Evolutionary conservation across 352 stramenopile genomes (phyloP).

Genomic region (Blastocystis sp.): DNA sequence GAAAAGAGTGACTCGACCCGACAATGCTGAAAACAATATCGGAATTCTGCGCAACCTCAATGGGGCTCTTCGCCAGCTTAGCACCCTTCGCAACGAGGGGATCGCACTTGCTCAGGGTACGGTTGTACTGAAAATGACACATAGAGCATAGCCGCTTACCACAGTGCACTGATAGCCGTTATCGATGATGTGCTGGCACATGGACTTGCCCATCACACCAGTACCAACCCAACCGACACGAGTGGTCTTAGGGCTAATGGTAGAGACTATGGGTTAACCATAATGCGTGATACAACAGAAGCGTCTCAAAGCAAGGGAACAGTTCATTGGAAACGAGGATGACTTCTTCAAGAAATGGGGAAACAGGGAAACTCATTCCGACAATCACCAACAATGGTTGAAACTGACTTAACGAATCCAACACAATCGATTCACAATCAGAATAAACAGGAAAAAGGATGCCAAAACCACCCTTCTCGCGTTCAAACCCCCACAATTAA

Average conservation of each 20-base stretch:
- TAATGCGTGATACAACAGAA: background rate
- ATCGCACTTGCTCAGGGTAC: conserved; percentile 81
- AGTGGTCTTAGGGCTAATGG: conserved; percentile 66
- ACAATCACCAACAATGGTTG: background rate
- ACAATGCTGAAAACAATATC: conserved; percentile 86
- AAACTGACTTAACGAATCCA: background rate
- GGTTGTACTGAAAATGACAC: conserved; percentile 75
- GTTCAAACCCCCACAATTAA: too few relatives aligned
- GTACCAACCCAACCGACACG: conserved; percentile 82
- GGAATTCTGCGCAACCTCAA: conserved; percentile 79
- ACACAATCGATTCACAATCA: background rate
- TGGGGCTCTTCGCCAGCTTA: conserved; percentile 77
- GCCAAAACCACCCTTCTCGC: too few relatives aligned
- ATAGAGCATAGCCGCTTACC: background rate
- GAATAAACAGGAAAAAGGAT: too few relatives aligned
- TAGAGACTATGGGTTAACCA: conserved; percentile 7
- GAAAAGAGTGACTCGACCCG: conserved; percentile 72
- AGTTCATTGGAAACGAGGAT: conserved; percentile 20
- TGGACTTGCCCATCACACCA: conserved; percentile 84
- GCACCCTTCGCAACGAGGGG: conserved; percentile 79
- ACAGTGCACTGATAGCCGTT: conserved; percentile 82
- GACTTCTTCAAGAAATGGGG: background rate
- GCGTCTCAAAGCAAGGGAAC: conserved; percentile 24
- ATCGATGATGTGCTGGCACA: conserved; percentile 82
- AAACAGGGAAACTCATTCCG: background rate